A percentile compares a stretch with the other conserved stretches of the same genome.
These are phyloP conservation scores for Peronosclerospora sorghi DNA, from an alignment of 352 stramenopile genomes.

Conservation along the genomic window DNA sequence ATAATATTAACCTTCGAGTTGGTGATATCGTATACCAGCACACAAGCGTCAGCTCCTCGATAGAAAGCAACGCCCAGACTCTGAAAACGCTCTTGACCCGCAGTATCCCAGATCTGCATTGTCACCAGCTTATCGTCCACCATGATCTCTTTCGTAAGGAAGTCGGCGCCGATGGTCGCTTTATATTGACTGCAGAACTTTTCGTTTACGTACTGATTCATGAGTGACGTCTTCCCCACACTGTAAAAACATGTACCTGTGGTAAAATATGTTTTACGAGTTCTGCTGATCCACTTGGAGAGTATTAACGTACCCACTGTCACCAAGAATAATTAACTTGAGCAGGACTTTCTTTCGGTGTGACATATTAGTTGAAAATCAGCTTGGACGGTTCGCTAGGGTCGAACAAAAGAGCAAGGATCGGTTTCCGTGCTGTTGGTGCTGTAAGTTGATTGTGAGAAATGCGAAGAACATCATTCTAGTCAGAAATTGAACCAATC, in stretches of 20 bases:
- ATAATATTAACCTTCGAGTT: constrained; percentile 75
- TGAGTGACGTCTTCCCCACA: constrained; percentile 98
- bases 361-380: constrained; percentile 29
- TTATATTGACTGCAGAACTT: constrained; percentile 99
- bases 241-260: constrained; percentile 25
- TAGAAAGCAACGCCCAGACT: constrained; percentile 98
- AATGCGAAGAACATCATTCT: constrained; percentile 2
- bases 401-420: background rate
- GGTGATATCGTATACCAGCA: constrained; percentile 99
- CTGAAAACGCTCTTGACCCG: constrained; percentile 98
- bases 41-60: constrained; percentile 93
- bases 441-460: constrained; percentile 12
- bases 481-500: constrained; percentile 17
- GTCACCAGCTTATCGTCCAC: constrained; percentile 94
- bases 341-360: constrained; percentile 94
- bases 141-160: constrained; percentile 95
- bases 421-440: background rate
- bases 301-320: constrained; percentile 84
- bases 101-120: constrained; percentile 99
- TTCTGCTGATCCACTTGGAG: background rate
- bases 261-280: too few relatives aligned
- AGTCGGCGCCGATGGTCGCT: constrained; percentile 98
- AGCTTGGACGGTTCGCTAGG: too few relatives aligned
- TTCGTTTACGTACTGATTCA: constrained; percentile 99
- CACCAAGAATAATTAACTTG: constrained; percentile 97